These are phyloP conservation scores for Gleditsia sinensis DNA, from an alignment of 306 rosid genomes.

Conservation along the genomic window DNA sequence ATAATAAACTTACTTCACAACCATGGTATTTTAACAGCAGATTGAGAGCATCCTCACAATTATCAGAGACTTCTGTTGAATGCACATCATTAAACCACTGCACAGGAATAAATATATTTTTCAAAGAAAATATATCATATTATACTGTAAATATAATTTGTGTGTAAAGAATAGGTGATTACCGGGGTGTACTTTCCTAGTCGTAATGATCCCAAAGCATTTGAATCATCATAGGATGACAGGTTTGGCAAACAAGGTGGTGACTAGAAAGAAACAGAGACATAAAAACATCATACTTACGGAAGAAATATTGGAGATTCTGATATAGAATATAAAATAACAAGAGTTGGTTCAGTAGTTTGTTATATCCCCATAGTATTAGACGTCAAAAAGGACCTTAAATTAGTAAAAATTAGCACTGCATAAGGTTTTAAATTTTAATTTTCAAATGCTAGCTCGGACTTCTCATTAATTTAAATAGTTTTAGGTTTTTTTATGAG, in stretches of 20 bases:
- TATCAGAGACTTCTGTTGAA: conserved; percentile 78
- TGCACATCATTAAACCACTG: conserved; percentile 93
- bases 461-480: neutral
- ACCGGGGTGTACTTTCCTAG: conserved; percentile 86
- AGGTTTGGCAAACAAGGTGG: conserved; percentile 82
- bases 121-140: conserved; percentile 29
- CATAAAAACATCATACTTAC: conserved; percentile 27
- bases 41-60: conserved; percentile 78
- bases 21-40: conserved; percentile 63
- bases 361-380: neutral
- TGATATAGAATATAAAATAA: conserved; percentile 10
- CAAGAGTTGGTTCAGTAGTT: conserved; percentile 12
- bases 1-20: conserved; percentile 71
- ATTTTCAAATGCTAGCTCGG: neutral
- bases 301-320: neutral
- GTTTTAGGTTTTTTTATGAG: neutral
- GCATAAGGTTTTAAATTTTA: neutral
- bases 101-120: conserved; percentile 34
- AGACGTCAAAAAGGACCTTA: neutral
- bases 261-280: conserved; percentile 50
- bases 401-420: conserved; percentile 1
- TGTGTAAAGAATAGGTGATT: conserved; percentile 19
- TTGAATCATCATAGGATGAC: conserved; percentile 50
- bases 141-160: conserved; percentile 15
- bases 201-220: conserved; percentile 67